Evolutionary conservation across 257 asterid genomes (phyloP).

Genomic region (Solanum etuberosum): DNA sequence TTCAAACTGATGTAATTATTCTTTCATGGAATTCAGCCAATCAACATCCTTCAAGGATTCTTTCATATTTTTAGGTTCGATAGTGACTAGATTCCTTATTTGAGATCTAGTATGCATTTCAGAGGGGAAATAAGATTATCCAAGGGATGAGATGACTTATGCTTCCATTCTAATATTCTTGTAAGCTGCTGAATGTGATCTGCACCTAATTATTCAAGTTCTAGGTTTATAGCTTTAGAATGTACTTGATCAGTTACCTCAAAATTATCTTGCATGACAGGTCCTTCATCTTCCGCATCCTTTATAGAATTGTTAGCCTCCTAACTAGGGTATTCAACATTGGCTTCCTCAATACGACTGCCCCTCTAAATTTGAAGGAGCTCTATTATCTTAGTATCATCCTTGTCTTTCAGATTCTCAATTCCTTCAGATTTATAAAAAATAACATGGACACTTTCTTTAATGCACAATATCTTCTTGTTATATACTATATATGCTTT

Average conservation of each 20-base stretch:
- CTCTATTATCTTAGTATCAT: neutral
- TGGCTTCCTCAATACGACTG: neutral
- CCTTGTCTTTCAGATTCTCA: too few species aligned
- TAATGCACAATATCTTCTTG: neutral
- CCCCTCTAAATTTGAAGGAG: neutral
- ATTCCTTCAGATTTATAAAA: neutral
- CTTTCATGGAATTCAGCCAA: neutral
- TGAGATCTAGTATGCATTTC: too few species aligned
- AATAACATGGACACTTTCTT: too few species aligned
- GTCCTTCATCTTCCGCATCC: neutral
- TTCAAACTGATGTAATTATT: neutral
- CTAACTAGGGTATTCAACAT: neutral
- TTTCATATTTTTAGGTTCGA: too few species aligned
- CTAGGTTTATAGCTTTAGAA: too few species aligned
- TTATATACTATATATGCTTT: neutral
- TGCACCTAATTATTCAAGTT: neutral
- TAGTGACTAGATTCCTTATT: neutral
- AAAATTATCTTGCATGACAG: too few species aligned
- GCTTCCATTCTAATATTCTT: neutral
- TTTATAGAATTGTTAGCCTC: neutral
- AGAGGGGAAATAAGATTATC: neutral
- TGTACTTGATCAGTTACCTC: too few species aligned
- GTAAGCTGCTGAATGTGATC: rapidly evolving
- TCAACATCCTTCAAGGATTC: neutral
- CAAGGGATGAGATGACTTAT: neutral